These are phyloP conservation scores for Bipolaris bicolor DNA, from an alignment of 2,329 filamentous ascomycete genomes.

Conservation along the genomic window DNA sequence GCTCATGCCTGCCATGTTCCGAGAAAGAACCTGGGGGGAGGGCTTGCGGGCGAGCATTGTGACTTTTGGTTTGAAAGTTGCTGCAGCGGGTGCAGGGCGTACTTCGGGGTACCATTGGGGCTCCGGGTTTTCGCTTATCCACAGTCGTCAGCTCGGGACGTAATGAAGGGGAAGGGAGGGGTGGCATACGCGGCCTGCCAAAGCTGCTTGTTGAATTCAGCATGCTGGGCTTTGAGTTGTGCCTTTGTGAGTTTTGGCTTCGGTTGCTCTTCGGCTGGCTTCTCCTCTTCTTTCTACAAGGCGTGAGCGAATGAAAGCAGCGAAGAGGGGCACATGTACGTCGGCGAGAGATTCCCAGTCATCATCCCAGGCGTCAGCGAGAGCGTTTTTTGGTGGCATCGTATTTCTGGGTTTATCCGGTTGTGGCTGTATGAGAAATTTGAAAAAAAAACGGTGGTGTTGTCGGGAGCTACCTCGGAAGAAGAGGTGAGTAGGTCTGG, in stretches of 20 bases:
- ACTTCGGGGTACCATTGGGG: slow-evolving; percentile 77
- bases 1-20: slow-evolving; percentile 59
- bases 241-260: slow-evolving; percentile 68
- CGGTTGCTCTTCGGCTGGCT: slow-evolving; percentile 48
- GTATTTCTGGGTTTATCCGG: slow-evolving; percentile 41
- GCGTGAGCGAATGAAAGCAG: slow-evolving; percentile 25
- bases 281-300: slow-evolving; percentile 46
- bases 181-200: slow-evolving; percentile 83
- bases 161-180: neutral
- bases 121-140: slow-evolving; percentile 71
- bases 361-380: slow-evolving; percentile 79
- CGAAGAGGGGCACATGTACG: slow-evolving; percentile 50
- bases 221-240: slow-evolving; percentile 79
- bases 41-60: slow-evolving; percentile 87
- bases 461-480: neutral
- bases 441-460: neutral
- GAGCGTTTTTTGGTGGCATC: slow-evolving; percentile 47
- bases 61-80: slow-evolving; percentile 79
- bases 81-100: slow-evolving; percentile 67
- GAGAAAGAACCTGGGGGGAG: slow-evolving; percentile 63
- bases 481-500: neutral
- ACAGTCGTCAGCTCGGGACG: slow-evolving; percentile 22
- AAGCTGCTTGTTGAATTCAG: slow-evolving; percentile 80
- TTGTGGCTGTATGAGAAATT: neutral
- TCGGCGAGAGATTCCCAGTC: slow-evolving; percentile 87